Evolutionary conservation across 2,329 filamentous ascomycete species (phyloP).

Genomic region (Stagonosporopsis tanaceti): DNA sequence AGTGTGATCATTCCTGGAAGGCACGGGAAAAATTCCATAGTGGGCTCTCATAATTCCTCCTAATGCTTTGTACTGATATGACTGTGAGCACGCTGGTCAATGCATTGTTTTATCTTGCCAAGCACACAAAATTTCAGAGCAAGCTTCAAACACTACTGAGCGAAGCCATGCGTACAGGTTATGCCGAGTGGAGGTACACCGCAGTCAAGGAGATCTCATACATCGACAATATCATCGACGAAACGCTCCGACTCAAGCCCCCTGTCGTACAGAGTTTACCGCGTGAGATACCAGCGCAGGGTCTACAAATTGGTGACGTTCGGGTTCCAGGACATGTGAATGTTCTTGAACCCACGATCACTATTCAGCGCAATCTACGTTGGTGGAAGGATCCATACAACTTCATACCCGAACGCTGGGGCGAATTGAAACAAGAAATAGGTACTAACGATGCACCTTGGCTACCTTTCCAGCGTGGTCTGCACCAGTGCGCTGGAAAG

Average conservation of each 20-base stretch:
- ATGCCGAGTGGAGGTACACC: not conserved
- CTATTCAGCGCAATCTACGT: not conserved
- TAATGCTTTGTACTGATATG: not conserved
- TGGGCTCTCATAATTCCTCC: too few relatives aligned
- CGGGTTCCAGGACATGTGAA: not conserved
- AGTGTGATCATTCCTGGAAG: not conserved
- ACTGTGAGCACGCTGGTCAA: not conserved
- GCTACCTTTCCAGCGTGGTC: not conserved
- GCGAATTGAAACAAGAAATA: not conserved
- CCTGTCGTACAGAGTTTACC: not conserved
- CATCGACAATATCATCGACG: not conserved
- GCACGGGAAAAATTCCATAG: too few relatives aligned
- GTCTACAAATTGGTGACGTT: not conserved
- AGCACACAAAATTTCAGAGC: not conserved
- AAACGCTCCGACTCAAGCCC: not conserved
- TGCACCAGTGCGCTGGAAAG: not conserved
- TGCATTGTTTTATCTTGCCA: not conserved
- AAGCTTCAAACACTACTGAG: not conserved
- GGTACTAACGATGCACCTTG: not conserved
- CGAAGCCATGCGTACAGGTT: not conserved
- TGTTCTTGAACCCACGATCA: not conserved
- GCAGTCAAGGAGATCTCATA: not conserved
- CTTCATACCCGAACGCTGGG: not conserved
- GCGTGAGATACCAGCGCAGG: not conserved
- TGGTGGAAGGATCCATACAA: constrained; percentile 1